Percentiles rank a stretch among this genome's conserved stretches.
These are phyloP conservation scores for Karstenula rhodostoma DNA, from an alignment of 2,329 filamentous ascomycete genomes.

Conservation along the genomic window DNA sequence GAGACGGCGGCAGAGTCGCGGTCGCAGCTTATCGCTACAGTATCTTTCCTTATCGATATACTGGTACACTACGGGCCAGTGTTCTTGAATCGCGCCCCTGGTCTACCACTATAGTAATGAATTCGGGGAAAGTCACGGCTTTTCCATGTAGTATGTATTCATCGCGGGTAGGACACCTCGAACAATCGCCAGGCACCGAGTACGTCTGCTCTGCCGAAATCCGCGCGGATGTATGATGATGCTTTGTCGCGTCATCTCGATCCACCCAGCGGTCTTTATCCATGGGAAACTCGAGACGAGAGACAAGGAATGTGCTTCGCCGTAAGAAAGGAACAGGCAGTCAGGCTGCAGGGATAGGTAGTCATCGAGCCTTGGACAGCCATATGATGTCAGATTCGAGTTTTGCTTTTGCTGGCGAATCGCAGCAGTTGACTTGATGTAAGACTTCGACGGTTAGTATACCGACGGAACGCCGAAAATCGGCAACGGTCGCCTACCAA, in stretches of 20 bases:
- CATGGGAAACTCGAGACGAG: background rate
- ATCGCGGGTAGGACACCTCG: background rate
- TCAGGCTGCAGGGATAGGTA: background rate
- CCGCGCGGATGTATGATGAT: background rate
- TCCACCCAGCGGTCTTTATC: background rate
- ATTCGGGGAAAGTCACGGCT: background rate
- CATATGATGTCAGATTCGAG: constrained; percentile 5
- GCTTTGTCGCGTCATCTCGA: constrained; percentile 12
- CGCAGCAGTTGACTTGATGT: constrained; percentile 7
- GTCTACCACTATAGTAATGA: background rate
- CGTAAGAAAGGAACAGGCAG: background rate
- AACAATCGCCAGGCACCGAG: background rate
- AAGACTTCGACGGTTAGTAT: background rate
- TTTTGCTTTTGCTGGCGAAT: constrained; percentile 1
- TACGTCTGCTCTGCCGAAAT: background rate
- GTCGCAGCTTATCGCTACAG: constrained; percentile 3
- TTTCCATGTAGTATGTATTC: background rate
- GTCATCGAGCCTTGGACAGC: background rate
- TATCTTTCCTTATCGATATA: background rate
- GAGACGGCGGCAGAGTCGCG: background rate
- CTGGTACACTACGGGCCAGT: background rate
- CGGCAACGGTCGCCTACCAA: constrained; percentile 3
- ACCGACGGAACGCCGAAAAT: background rate
- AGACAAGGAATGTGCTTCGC: background rate
- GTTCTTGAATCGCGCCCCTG: background rate